Evolutionary conservation across 2,329 filamentous ascomycete genomes (phyloP), one percentile per base, ranked within the genome.

Genomic region (Penicillium oxalicum): DNA sequence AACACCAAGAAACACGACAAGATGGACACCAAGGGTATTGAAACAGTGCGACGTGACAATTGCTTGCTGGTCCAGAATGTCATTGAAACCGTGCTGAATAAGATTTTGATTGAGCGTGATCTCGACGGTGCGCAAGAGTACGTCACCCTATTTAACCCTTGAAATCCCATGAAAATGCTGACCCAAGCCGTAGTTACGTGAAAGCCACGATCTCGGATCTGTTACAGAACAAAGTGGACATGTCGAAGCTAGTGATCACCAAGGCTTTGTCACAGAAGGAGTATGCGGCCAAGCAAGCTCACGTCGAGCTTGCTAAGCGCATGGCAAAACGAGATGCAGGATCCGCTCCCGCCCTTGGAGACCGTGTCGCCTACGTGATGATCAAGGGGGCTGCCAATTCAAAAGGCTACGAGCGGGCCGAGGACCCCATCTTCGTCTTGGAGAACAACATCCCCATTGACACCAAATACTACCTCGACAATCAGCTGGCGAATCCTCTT

Each of bases 21-120:
- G 77, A 98, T 98, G 94, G 93, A 98, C 70, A 97, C 89, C 51
- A 98, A 98, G 70, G 93, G 93, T 77, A 97, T 98, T 58, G 93
- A 98, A 72, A 98, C 93, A 3, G 94, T 98, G 40, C 86, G 93
- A 58, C 80, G 93, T 78, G 93, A 98, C 69, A 98, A 98, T 66
- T 98, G 93, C 66, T 78, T 93, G 45, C 75, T 98, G 51, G 93
- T 97, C 12, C 91, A 97, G 70, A 96, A 87, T 3, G 93, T 97
- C 50, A 97, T 98, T 62, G 93, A 98, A 70, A 97, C 93, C 48
- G 91, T 95, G 24, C 73, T 98, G 56, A 82, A 89, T 58, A 97
- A 96, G 85, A 88, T 98, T 61, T 74, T 98, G 60, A 96, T 98
- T 54, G 91, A 98, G 57, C 86, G 83, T 58, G 90, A 98, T 67